A percentile compares a stretch with the other conserved stretches of the same genome.
phyloP scores from a whole-genome alignment of 306 rosid genomes.

The Alnus rubra region DNA sequence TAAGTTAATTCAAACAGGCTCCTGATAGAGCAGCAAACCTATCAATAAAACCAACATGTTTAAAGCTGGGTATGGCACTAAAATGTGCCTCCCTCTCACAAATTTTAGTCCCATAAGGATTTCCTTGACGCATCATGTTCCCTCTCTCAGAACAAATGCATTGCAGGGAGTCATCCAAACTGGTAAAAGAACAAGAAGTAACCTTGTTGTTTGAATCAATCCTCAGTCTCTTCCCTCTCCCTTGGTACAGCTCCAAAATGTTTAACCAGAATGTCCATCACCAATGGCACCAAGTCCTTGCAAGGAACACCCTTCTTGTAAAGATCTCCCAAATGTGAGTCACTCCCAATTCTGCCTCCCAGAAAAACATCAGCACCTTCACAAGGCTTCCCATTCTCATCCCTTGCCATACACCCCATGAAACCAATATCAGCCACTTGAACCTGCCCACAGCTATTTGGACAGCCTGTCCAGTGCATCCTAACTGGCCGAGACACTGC shows the following conservation, averaged over 20 bases:
- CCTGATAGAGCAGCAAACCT: neutral
- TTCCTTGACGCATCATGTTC: neutral
- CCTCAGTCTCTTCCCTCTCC: constrained; percentile 1
- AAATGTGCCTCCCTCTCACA: neutral
- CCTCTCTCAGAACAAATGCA: neutral
- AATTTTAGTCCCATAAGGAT: neutral
- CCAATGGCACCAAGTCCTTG: constrained; percentile 81
- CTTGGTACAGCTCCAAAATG: constrained; percentile 75
- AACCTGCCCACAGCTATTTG: constrained; percentile 87
- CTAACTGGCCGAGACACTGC: constrained; percentile 66
- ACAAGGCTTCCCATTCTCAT: constrained; percentile 73
- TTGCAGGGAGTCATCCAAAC: neutral
- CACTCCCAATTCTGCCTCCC: constrained; percentile 94
- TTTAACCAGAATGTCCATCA: constrained; percentile 67
- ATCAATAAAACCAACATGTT: neutral
- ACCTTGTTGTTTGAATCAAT: neutral
- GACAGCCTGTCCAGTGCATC: constrained; percentile 99
- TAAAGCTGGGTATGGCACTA: neutral
- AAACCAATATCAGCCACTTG: constrained; percentile 98
- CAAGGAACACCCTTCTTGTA: constrained; percentile 92
- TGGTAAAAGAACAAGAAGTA: neutral
- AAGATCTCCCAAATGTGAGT: constrained; percentile 79
- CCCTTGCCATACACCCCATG: constrained; percentile 97
- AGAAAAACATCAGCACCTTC: constrained; percentile 85
- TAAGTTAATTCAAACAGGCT: neutral